phyloP scores from a whole-genome alignment of 257 asterid species.

The Penstemon davidsonii region DNA sequence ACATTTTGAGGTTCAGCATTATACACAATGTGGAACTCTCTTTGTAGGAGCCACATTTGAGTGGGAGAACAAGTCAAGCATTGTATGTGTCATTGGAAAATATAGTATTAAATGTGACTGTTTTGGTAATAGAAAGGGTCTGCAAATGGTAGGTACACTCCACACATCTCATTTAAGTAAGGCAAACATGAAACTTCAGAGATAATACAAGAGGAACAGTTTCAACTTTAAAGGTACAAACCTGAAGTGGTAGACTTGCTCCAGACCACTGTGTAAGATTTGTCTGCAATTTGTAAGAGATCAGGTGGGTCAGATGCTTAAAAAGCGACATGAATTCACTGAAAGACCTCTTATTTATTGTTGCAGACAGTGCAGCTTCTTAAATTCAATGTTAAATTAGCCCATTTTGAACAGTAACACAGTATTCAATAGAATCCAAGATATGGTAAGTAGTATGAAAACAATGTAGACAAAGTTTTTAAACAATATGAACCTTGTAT shows the following conservation, averaged over 20 bases:
- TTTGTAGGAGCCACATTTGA: not conserved
- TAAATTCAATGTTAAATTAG: slow-evolving; percentile 1
- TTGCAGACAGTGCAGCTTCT: not conserved
- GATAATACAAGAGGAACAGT: not conserved
- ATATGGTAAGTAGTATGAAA: slow-evolving; percentile 17
- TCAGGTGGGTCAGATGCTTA: slow-evolving; percentile 23
- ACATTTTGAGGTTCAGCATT: not conserved
- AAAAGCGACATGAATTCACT: slow-evolving; percentile 17
- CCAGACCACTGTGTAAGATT: slow-evolving; percentile 99
- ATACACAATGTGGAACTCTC: not conserved
- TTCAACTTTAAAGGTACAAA: slow-evolving; percentile 26
- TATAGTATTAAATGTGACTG: not conserved
- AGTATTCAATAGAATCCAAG: slow-evolving; percentile 6
- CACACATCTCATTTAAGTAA: slow-evolving; percentile 17
- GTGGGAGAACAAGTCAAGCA: slow-evolving; percentile 8
- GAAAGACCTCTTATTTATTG: slow-evolving; percentile 3
- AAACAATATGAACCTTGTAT: slow-evolving; percentile 67
- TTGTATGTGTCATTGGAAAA: not conserved
- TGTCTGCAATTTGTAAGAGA: slow-evolving; percentile 59
- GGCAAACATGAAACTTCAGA: slow-evolving; percentile 19
- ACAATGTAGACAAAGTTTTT: not conserved
- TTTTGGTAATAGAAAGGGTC: slow-evolving; percentile 14
- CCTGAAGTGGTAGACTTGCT: slow-evolving; percentile 99
- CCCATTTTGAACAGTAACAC: not conserved
- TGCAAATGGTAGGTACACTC: slow-evolving; percentile 18